Evolutionary conservation across 2,329 filamentous ascomycete species (phyloP).

Genomic region (Clonostachys rosea): DNA sequence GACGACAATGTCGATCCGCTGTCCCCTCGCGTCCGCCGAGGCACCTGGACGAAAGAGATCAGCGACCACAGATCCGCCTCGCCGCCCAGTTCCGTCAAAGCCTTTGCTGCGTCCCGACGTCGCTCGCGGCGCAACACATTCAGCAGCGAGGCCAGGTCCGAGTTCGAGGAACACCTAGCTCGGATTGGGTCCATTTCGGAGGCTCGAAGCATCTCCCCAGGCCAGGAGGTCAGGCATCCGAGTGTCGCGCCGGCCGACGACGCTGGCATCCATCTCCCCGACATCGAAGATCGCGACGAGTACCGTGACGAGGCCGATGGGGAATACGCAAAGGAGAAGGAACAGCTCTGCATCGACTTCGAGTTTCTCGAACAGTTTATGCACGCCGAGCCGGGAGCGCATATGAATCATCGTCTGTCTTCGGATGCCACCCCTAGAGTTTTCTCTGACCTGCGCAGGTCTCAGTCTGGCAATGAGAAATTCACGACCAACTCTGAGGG

Average conservation of each 20-base stretch:
- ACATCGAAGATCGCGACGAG: conserved; percentile 34
- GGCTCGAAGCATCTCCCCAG: conserved; percentile 57
- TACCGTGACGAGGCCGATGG: too few species aligned
- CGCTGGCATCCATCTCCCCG: conserved; percentile 78
- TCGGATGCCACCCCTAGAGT: conserved; percentile 14
- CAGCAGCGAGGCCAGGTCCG: conserved; percentile 39
- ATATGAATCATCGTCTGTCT: conserved; percentile 32
- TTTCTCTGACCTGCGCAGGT: conserved; percentile 32
- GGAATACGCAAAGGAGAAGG: conserved; percentile 37
- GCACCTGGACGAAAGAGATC: conserved; percentile 47
- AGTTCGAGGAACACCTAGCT: conserved; percentile 48
- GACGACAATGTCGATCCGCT: conserved; percentile 50
- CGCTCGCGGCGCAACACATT: conserved; percentile 69
- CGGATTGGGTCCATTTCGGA: conserved; percentile 66
- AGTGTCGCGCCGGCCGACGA: conserved; percentile 78
- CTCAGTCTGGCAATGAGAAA: conserved; percentile 53
- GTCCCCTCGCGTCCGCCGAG: conserved; percentile 42
- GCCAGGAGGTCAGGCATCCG: conserved; percentile 30
- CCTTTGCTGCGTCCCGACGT: conserved; percentile 89
- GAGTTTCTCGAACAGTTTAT: conserved; percentile 94
- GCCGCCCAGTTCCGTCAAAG: conserved; percentile 95
- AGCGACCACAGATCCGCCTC: conserved; percentile 67
- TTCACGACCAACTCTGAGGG: conserved; percentile 43
- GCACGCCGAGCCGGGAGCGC: conserved; percentile 48
- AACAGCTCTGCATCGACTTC: conserved; percentile 82